phyloP scores from a whole-genome alignment of 257 asterid species.

The Nicotiana tabacum region DNA sequence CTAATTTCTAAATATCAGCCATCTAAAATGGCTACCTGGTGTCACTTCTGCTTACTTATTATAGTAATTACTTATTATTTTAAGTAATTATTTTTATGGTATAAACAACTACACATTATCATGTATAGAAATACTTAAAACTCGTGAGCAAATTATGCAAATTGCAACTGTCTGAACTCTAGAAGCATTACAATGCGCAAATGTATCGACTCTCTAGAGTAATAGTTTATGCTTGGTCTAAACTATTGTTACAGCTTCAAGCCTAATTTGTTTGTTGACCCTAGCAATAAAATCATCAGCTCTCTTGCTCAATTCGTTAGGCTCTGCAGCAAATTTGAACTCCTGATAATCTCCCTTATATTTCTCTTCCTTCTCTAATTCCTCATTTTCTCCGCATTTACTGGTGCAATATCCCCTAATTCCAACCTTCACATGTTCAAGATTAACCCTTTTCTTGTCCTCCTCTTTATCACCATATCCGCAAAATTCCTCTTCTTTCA shows the following conservation, averaged over 20 bases:
- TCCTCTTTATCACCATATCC: not conserved
- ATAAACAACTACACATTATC: not conserved
- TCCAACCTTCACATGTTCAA: not conserved
- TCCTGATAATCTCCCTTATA: not conserved
- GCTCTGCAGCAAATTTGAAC: not conserved
- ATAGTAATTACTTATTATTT: too few relatives aligned
- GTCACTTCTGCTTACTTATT: too few relatives aligned
- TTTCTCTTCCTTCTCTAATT: not conserved
- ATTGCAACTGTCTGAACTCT: not conserved
- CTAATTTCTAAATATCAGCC: too few relatives aligned
- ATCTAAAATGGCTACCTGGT: too few relatives aligned
- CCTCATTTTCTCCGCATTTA: not conserved
- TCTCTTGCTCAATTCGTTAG: not conserved
- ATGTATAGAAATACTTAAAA: not conserved
- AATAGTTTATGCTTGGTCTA: not conserved
- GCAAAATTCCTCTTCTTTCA: not conserved
- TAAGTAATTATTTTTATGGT: not conserved
- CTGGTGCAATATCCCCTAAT: not conserved
- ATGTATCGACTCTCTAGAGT: not conserved
- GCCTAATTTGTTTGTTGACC: not conserved
- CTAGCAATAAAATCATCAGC: constrained; percentile 5
- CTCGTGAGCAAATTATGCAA: not conserved
- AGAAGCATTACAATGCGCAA: not conserved
- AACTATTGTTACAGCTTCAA: not conserved
- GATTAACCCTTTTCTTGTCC: not conserved